Evolutionary conservation across 2,329 filamentous ascomycete species (phyloP).

Genomic region (Fusarium aywerte): DNA sequence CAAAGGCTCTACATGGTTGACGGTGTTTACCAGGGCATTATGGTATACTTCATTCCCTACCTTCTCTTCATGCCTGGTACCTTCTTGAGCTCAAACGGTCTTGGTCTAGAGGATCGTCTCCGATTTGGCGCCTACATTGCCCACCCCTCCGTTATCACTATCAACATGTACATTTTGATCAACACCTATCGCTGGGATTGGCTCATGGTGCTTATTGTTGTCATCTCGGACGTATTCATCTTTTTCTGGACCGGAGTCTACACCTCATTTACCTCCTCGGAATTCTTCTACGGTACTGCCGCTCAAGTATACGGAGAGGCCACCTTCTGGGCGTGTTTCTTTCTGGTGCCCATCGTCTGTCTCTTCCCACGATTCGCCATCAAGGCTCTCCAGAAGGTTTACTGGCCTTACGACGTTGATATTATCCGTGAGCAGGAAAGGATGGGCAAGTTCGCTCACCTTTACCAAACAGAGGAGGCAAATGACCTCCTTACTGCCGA

Average conservation of each 20-base stretch:
- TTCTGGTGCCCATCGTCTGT: conserved; percentile 83
- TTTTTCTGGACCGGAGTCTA: conserved; percentile 98
- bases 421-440: conserved; percentile 93
- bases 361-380: conserved; percentile 86
- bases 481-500: conserved; percentile 54
- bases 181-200: conserved; percentile 99
- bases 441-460: conserved; percentile 82
- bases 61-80: conserved; percentile 76
- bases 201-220: conserved; percentile 86
- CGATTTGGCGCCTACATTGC: conserved; percentile 90
- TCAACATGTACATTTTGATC: conserved; percentile 94
- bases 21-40: conserved; percentile 92
- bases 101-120: conserved; percentile 80
- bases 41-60: conserved; percentile 94
- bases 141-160: conserved; percentile 83
- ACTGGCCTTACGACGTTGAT: conserved; percentile 91
- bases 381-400: conserved; percentile 93
- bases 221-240: conserved; percentile 84
- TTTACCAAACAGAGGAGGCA: conserved; percentile 56
- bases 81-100: conserved; percentile 77
- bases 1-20: conserved; percentile 90
- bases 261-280: conserved; percentile 61
- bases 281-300: conserved; percentile 78
- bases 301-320: conserved; percentile 82
- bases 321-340: conserved; percentile 86